Conservation (phyloP, 1,139 yeast species). For the Candida sp. region DNA sequence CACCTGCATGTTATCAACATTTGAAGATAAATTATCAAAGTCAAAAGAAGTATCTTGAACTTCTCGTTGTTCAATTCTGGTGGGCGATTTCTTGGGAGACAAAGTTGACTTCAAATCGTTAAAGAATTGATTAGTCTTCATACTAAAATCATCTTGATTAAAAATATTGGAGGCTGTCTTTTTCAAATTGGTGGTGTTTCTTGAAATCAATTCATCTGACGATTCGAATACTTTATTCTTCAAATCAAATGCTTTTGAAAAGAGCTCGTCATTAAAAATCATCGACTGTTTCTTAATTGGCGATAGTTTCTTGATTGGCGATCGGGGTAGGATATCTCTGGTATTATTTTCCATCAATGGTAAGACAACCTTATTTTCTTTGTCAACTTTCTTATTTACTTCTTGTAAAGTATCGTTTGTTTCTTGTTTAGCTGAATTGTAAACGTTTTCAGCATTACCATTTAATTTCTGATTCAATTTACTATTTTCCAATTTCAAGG, state of each 20-base stretch:
- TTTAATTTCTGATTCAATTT: constrained; percentile 8
- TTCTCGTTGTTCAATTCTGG: constrained; percentile 8
- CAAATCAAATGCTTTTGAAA: constrained; percentile 5
- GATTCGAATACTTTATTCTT: constrained; percentile 16
- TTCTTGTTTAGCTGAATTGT: constrained; percentile 8
- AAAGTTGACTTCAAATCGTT: constrained; percentile 11
- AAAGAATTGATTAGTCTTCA: constrained; percentile 20
- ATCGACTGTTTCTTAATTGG: not conserved
- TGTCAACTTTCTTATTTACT: constrained; percentile 3
- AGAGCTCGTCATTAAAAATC: not conserved
- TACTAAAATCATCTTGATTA: constrained; percentile 18
- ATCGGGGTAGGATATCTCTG: not conserved
- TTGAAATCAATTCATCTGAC: constrained; percentile 4
- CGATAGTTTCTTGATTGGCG: not conserved
- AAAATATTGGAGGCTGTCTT: constrained; percentile 3
- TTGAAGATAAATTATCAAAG: constrained; percentile 16
- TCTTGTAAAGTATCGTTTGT: constrained; percentile 9
- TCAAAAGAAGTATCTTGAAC: constrained; percentile 23
- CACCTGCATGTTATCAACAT: constrained; percentile 7
- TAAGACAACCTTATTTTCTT: not conserved
- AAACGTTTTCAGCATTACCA: constrained; percentile 6
- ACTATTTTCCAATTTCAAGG: constrained; percentile 14
- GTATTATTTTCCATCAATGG: not conserved
- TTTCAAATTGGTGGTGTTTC: not conserved
- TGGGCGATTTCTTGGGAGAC: constrained; percentile 3